Evolutionary conservation across 2,329 filamentous ascomycete species (phyloP), one percentile per base, ranked within the genome.

Genomic region (Trichoderma hamatum): DNA sequence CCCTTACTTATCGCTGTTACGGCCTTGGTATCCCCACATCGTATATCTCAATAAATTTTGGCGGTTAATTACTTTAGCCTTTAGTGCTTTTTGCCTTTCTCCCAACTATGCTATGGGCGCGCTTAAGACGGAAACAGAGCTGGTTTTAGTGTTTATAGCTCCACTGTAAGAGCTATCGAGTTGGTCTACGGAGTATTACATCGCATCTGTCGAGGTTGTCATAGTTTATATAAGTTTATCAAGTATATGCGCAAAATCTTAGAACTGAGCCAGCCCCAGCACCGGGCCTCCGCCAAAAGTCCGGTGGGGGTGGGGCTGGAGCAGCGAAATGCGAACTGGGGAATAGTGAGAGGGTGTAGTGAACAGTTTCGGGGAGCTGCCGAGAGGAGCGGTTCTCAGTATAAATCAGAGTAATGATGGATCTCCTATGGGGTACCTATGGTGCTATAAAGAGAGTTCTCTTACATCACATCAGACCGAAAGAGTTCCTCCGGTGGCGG

Each of bases 301-400:
- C 51, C 51, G 51, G 51, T 54, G 51, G 51, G 51, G 51, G 51
- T 54, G 51, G 51, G 24, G 24, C 39, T 3, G n/a, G 39, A 43
- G 19, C 6, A 43, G 39, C 39, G 39, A n/a, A n/a, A 43, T 43
- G 14, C 14, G 36, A 43, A 6, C 36, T 19, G 36, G 36, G 13
- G 36, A 43, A 43, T 5, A 30, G 36, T 43, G 16, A n/a, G 16
- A n/a, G 16, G 39, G 39, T 43, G 39, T 43, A 5, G 3, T 52
- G 51, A 24, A 26, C n/a, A 28, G 51, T 24, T 54, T 16, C 14
- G 51, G 26, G 51, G 24, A 26, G 21, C 24, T 14, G 26, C 4
- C 24, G 21, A 54, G 51, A 28, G 51, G 51, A 24, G 51, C 51
- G 28, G 1, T 30, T 19, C 21, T 5, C 24, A 19, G 51, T 16